These are phyloP conservation scores for Claviceps humidiphila DNA, from an alignment of 2,329 filamentous ascomycete genomes.

Conservation along the genomic window DNA sequence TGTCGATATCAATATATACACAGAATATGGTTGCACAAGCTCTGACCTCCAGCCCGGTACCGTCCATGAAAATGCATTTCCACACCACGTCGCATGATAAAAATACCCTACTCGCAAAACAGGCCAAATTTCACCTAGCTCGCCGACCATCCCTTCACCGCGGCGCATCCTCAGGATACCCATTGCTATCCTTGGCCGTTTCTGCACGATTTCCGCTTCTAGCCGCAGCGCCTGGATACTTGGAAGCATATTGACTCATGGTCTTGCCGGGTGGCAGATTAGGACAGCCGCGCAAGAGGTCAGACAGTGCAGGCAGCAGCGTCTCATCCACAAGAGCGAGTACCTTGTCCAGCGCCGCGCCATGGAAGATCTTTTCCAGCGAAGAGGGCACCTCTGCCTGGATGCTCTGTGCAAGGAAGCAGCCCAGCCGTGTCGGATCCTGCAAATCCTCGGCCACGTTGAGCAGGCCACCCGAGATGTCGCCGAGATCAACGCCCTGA, in stretches of 20 bases:
- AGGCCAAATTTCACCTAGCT: background rate
- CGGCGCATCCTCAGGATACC: slow-evolving; percentile 4
- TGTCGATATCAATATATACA: too few relatives aligned
- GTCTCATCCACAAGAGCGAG: background rate
- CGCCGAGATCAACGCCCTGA: slow-evolving; percentile 26
- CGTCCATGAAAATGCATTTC: too few relatives aligned
- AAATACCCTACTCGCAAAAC: background rate
- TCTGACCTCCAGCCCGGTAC: too few relatives aligned
- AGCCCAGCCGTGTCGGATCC: background rate
- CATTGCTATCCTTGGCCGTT: slow-evolving; percentile 4
- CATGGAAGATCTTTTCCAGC: slow-evolving; percentile 3
- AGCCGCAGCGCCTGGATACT: slow-evolving; percentile 1
- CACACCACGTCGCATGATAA: background rate
- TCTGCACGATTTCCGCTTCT: background rate
- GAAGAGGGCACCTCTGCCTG: slow-evolving; percentile 6
- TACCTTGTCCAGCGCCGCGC: background rate
- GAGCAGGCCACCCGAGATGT: slow-evolving; percentile 32
- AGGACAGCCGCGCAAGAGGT: slow-evolving; percentile 1
- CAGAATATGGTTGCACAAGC: too few relatives aligned
- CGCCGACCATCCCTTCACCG: background rate
- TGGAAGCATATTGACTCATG: slow-evolving; percentile 3
- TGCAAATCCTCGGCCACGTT: slow-evolving; percentile 15
- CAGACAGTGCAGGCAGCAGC: slow-evolving; percentile 1
- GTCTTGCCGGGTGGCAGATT: slow-evolving; percentile 5
- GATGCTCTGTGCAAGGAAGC: slow-evolving; percentile 4